phyloP scores from a whole-genome alignment of 345 rosid genomes.

The Theobroma cacao region DNA sequence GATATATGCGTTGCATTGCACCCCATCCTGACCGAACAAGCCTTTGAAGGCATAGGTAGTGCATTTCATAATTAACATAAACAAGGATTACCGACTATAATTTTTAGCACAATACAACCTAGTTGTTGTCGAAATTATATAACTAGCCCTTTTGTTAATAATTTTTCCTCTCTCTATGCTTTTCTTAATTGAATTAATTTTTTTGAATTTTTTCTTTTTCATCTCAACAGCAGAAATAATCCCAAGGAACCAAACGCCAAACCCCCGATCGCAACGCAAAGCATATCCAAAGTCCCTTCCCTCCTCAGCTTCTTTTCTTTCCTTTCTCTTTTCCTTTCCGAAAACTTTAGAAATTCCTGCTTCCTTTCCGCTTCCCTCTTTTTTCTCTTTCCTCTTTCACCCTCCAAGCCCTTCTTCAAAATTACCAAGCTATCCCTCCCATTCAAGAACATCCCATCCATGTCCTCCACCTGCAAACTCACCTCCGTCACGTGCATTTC shows the following conservation, averaged over 20 bases:
- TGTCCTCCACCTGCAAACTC: constrained; percentile 61
- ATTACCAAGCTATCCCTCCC: constrained; percentile 67
- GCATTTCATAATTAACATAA: not conserved
- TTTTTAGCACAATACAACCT: not conserved
- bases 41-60: no score
- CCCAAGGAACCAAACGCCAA: constrained; percentile 34
- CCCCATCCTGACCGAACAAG: no score
- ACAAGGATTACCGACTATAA: not conserved
- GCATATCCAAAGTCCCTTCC: constrained; percentile 51
- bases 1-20: no score
- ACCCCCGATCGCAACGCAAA: constrained; percentile 48
- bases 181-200: not conserved
- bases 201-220: not conserved
- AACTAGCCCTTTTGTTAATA: not conserved
- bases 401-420: constrained; percentile 38
- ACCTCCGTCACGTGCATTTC: constrained; percentile 72
- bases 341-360: constrained; percentile 37
- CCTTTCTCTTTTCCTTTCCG: constrained; percentile 45
- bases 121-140: not conserved
- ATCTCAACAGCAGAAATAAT: constrained; percentile 29
- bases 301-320: constrained; percentile 44
- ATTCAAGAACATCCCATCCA: constrained; percentile 60
- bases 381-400: constrained; percentile 42
- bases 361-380: constrained; percentile 29
- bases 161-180: not conserved